These are phyloP conservation scores for Ogataea ganodermae DNA, from an alignment of 805 yeast species.

Conservation along the genomic window DNA sequence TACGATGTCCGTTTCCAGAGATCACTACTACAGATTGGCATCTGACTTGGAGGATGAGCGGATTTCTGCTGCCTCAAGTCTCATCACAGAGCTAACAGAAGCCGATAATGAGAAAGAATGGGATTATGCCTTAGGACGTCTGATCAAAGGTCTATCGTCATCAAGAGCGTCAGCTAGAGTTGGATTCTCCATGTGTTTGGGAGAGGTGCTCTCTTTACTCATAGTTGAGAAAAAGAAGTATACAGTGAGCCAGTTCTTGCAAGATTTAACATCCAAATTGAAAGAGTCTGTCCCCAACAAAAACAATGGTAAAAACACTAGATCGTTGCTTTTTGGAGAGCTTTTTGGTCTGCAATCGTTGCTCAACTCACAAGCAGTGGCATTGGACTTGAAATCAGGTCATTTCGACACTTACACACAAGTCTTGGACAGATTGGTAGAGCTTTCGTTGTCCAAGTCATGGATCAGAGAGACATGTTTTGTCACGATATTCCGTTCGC, in stretches of 20 bases:
- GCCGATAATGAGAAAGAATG: slow-evolving; percentile 58
- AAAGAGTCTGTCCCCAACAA: slow-evolving; percentile 40
- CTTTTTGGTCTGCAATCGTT: slow-evolving; percentile 82
- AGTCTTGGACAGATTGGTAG: slow-evolving; percentile 51
- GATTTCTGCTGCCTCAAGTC: slow-evolving; percentile 64
- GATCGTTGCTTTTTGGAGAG: slow-evolving; percentile 78
- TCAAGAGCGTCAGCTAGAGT: slow-evolving; percentile 80
- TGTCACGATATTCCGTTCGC: slow-evolving; percentile 63
- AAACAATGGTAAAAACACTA: slow-evolving; percentile 78
- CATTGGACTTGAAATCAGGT: slow-evolving; percentile 21
- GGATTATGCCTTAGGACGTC: slow-evolving; percentile 77
- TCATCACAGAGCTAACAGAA: slow-evolving; percentile 59
- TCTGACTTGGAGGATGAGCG: slow-evolving; percentile 77
- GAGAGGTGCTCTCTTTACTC: slow-evolving; percentile 56
- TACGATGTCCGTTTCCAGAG: slow-evolving; percentile 53
- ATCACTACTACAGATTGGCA: slow-evolving; percentile 74
- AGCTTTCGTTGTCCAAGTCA: slow-evolving; percentile 62
- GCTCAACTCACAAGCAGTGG: slow-evolving; percentile 52
- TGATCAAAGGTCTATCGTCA: slow-evolving; percentile 79
- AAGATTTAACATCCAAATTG: slow-evolving; percentile 38
- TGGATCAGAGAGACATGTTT: slow-evolving; percentile 87
- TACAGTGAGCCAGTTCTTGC: slow-evolving; percentile 41
- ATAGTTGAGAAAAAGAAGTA: slow-evolving; percentile 35
- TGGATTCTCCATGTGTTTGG: slow-evolving; percentile 86
- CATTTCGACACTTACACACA: slow-evolving; percentile 36